Base-by-base conservation (phyloP, 345 rosid genomes). In the Aquilaria yunnanensis region DNA sequence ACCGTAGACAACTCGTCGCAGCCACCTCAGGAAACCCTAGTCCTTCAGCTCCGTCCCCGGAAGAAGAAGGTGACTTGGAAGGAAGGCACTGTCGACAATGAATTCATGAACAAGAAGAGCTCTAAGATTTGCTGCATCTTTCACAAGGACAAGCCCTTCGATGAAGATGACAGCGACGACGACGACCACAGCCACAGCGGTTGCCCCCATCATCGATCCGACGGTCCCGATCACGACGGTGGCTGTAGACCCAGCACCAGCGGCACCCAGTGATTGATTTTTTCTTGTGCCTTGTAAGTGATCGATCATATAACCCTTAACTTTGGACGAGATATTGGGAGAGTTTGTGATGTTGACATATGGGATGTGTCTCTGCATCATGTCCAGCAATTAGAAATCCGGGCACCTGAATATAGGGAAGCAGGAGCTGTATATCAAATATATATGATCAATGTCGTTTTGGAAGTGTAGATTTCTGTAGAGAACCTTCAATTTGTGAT, bases 121-220 rank as follows among this genome's bases (percentile, higher is more conserved):
- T 90, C 99, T 46, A 94, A 94, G 86, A 91, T 85, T 70, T 94
- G 99, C 74, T 94, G 99, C 73, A 82, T 94, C 77, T 94, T 85
- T 80, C 99, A 94, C 79, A 91, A 94, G 68, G 74, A 94, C 59
- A 94, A 91, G 75, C 75, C 96, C 12, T 94, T 94, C 56, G 96
- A 89, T 47, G 97, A 91, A 61, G 99, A 94, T 70, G 74, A 65
- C 46, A 94, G 96, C 69, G 97, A 87, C 48, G 93, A 90, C 11
- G 97, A 93, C 9, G 85, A 74, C 0, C 55, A 79, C 3, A 54
- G 69, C 7, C 62, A 73, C n/a, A 59, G 73, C 51, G 73, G 77
- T 48, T 60, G 65, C 48, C 72, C 58, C 5, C 72, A 71, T 55
- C 71, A 57, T 46, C 33, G 50, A 46, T 54, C 66, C 34, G 53